Base-by-base conservation (phyloP, 2,329 filamentous ascomycete genomes). In the Arthrobotrys megalospora region DNA sequence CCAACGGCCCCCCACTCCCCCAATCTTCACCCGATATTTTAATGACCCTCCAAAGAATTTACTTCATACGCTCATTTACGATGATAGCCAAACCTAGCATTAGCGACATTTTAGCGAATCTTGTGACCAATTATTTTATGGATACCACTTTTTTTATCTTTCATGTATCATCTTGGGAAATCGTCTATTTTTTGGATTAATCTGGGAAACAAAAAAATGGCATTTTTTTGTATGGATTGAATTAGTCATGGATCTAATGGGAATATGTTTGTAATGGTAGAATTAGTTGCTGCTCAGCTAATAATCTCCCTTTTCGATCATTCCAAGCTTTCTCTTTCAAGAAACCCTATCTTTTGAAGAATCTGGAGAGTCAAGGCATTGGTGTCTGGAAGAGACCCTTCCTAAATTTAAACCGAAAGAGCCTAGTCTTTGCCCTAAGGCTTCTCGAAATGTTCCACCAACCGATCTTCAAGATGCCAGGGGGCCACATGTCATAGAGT, bases 101-200 rank as follows among this genome's bases (percentile, higher is more conserved):
- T 72, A 66, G 75, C 75, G 71, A 43, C 34, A 60, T 60, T 43
- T 60, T 78, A 78, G 75, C 75, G 75, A 72, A 72, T 38, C 47
- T 66, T 72, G 66, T 69, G 75, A 78, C 55, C 58, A 28, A 43
- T 64, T 2, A 28, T 28, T 41, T 72, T 60, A 24, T 52, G 47
- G 62, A 55, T 65, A 48, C 66, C 34, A 48, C 14, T 55, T 38
- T 60, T 60, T 24, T 70, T 76, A 55, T 53, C 41, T 48, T 71
- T 70, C 67, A 60, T 71, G 64, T 77, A 66, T 66, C 19, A 71
- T 77, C 52, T 77, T 70, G 38, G 47, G 55, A 52, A 43, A 34
- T 43, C 60, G 68, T 71, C 48, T 65, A 43, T 34, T 67, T 53
- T 60, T 50, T 50, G 48, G 21, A 60, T n/a, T 41, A 60, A 60